These are phyloP conservation scores for Taphrina deformans DNA, from an alignment of 1,139 yeast genomes.

Conservation along the genomic window DNA sequence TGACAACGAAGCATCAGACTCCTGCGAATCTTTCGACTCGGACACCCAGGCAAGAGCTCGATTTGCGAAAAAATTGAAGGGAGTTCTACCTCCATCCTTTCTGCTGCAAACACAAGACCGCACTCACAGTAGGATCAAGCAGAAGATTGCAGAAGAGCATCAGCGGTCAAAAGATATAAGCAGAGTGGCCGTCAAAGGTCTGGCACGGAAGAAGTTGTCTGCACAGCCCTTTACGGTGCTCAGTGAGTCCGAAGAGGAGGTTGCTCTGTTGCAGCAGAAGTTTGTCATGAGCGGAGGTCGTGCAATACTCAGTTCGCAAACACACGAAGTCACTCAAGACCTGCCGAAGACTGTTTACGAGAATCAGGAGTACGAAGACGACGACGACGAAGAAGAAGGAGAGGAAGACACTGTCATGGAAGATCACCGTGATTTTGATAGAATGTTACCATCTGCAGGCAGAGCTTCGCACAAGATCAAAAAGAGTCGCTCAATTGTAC, in stretches of 20 bases:
- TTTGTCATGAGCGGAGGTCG: no score
- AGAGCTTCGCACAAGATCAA: neutral
- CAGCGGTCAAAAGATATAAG: neutral
- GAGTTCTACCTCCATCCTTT: conserved; percentile 11
- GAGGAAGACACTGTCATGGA: conserved; percentile 12
- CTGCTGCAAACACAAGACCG: neutral
- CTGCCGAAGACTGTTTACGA: no score
- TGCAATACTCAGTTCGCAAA: no score
- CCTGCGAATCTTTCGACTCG: neutral
- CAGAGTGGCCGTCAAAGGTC: neutral
- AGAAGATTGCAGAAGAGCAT: neutral
- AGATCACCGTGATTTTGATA: neutral
- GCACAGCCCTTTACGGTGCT: neutral
- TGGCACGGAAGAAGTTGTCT: neutral
- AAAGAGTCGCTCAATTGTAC: no score
- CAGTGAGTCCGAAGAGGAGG: neutral
- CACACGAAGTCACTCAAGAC: no score
- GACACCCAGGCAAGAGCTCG: conserved; percentile 1
- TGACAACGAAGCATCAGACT: neutral
- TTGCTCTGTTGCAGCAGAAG: neutral
- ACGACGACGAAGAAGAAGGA: no score
- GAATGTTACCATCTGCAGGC: neutral
- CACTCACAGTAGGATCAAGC: neutral
- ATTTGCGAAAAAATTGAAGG: conserved; percentile 6
- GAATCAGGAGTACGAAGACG: no score